Evolutionary conservation across 805 yeast genomes (phyloP).

Genomic region (Saturnispora quitensis): DNA sequence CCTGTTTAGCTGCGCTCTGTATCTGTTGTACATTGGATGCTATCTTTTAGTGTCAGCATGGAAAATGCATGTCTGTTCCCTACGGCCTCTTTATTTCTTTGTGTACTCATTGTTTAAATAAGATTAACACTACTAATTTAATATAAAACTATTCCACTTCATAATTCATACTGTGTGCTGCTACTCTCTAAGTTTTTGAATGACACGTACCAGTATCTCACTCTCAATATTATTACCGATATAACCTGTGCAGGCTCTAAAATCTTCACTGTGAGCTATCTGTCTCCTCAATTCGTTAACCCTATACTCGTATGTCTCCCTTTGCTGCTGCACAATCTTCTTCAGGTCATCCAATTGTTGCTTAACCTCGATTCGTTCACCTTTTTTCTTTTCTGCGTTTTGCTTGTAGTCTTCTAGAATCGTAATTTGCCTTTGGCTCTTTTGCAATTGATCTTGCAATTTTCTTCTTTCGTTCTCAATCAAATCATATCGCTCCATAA

Average conservation of each 20-base stretch:
- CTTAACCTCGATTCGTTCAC: background rate
- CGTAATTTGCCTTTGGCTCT: background rate
- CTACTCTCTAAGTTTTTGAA: background rate
- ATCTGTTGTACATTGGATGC: slow-evolving; percentile 47
- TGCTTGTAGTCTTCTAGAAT: background rate
- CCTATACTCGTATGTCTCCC: background rate
- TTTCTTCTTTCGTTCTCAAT: slow-evolving; percentile 2
- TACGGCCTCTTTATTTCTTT: background rate
- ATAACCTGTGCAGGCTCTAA: background rate
- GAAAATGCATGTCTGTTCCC: background rate
- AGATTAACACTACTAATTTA: background rate
- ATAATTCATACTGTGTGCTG: background rate
- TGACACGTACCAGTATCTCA: background rate
- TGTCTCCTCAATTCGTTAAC: background rate
- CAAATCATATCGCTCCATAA: background rate
- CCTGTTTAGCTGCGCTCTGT: slow-evolving; percentile 47
- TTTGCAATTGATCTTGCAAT: background rate
- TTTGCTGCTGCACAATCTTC: background rate
- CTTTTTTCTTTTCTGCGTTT: background rate
- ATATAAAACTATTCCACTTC: background rate
- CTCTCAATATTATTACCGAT: slow-evolving; percentile 3
- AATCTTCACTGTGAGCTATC: background rate
- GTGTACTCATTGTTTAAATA: background rate
- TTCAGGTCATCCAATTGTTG: background rate
- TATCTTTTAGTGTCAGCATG: slow-evolving; percentile 27